These are phyloP conservation scores for Eucalyptus victrix DNA, from an alignment of 345 rosid species.

Conservation along the genomic window DNA sequence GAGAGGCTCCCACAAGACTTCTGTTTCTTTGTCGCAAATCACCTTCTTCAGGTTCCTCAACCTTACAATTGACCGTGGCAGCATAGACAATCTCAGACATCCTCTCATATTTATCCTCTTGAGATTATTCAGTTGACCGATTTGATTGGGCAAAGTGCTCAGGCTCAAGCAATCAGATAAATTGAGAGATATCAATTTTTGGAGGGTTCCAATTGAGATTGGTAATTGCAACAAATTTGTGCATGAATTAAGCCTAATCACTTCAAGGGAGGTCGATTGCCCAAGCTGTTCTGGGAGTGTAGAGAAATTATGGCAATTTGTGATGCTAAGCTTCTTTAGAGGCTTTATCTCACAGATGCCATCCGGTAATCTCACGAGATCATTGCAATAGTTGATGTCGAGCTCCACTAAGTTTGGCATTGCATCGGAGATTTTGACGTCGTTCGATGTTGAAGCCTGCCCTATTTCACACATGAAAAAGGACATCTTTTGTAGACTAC, in stretches of 20 bases:
- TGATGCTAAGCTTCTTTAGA: slow-evolving; percentile 30
- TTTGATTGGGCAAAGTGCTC: slow-evolving; percentile 16
- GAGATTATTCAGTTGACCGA: slow-evolving; percentile 26
- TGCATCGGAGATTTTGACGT: neutral
- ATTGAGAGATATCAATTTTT: slow-evolving; percentile 20
- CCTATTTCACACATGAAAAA: slow-evolving; percentile 29
- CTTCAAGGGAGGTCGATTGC: slow-evolving; percentile 18
- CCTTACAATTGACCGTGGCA: slow-evolving; percentile 25
- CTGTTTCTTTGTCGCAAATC: slow-evolving; percentile 43
- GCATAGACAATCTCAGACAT: slow-evolving; percentile 6
- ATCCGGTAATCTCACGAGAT: slow-evolving; percentile 20
- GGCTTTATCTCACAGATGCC: slow-evolving; percentile 8
- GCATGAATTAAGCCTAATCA: slow-evolving; percentile 34
- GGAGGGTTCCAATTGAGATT: slow-evolving; percentile 11
- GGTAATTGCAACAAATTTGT: slow-evolving; percentile 23
- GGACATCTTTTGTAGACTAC: slow-evolving; percentile 34
- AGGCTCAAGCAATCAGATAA: slow-evolving; percentile 29
- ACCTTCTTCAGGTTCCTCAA: slow-evolving; percentile 22
- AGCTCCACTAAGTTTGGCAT: slow-evolving; percentile 34
- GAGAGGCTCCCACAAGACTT: slow-evolving; percentile 18
- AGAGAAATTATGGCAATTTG: slow-evolving; percentile 34
- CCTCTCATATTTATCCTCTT: slow-evolving; percentile 33
- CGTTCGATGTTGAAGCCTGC: neutral
- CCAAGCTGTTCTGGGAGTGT: slow-evolving; percentile 27
- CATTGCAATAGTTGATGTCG: slow-evolving; percentile 31